These are phyloP conservation scores for Hypsizygus marmoreus DNA, from an alignment of 768 basidiomycete species.

Conservation along the genomic window DNA sequence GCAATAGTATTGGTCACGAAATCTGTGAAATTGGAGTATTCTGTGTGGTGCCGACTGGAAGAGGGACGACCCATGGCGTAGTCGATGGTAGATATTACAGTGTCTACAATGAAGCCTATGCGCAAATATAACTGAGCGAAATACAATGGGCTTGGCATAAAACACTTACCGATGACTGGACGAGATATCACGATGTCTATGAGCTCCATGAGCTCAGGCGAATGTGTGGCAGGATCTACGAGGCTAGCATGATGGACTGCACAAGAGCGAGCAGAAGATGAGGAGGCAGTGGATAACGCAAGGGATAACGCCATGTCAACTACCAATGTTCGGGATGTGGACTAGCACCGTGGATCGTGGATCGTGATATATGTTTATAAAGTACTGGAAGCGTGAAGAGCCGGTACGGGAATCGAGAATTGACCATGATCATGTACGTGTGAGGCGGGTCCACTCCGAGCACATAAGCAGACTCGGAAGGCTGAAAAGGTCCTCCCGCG, in stretches of 20 bases:
- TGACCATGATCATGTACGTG: constrained; percentile 14
- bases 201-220: constrained; percentile 67
- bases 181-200: constrained; percentile 63
- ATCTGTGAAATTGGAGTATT: constrained; percentile 58
- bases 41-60: constrained; percentile 50
- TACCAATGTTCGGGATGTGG: constrained; percentile 19
- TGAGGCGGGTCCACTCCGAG: constrained; percentile 14
- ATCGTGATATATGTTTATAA: constrained; percentile 31
- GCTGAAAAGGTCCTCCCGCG: too few species aligned
- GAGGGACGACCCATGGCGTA: constrained; percentile 72
- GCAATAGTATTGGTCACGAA: constrained; percentile 69
- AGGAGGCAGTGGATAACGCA: constrained; percentile 22
- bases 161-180: constrained; percentile 66
- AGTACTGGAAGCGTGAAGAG: constrained; percentile 31
- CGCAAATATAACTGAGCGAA: constrained; percentile 1
- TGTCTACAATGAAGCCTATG: constrained; percentile 72
- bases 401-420: constrained; percentile 36
- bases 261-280: constrained; percentile 30
- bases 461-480: too few species aligned
- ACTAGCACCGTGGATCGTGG: constrained; percentile 12
- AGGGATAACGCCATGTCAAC: constrained; percentile 20
- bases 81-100: constrained; percentile 71
- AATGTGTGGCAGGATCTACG: constrained; percentile 66
- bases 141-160: neutral
- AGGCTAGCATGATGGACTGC: constrained; percentile 50